Evolutionary conservation across 2,329 filamentous ascomycete genomes (phyloP), one percentile per base, ranked within the genome.

Genomic region (Nothophaeocryptopus gaeumannii): DNA sequence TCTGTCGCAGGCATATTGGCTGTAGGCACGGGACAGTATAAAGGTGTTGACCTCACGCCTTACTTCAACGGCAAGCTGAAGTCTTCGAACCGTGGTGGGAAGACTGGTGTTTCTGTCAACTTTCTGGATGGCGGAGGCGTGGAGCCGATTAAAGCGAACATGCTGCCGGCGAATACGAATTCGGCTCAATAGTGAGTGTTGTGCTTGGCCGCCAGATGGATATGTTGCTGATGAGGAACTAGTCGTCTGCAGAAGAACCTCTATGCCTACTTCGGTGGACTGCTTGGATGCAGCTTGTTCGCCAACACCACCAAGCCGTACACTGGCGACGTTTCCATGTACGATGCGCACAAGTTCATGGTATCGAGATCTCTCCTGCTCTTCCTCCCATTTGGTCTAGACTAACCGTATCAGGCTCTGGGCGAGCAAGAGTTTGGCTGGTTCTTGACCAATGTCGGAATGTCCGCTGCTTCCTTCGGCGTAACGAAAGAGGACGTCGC

Each of bases 71-170:
- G 81, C 8, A 71, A 61, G 0, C 71, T 83, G 8, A 70, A 68
- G 11, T 80, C 78, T 0, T 76, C 74, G 56, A 84, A 84, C 67
- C 12, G 30, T n/a, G 67, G 66, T 8, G 76, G 77, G 30, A 63
- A 57, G 32, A 58, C 61, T 1, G 77, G 76, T 36, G 67, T 72
- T 1, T 69, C 77, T 1, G 69, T 82, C 65, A 83, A 83, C 72
- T 84, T 82, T 65, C 72, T 84, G 20, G 81, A 84, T 54, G 80
- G 75, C 40, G 81, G 81, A 35, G 81, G 75, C 55, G 79, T 78
- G 20, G 72, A 67, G n/a, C 78, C 80, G 15, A 62, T 83, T 56
- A 76, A 70, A 71, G 73, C 72, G 62, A 81, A 80, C 68, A 79
- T 68, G 72, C 74, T 81, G 11, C 72, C 80, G 54, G 73, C 78